phyloP scores from a whole-genome alignment of 345 rosid species.

The Eucalyptus polybractea region DNA sequence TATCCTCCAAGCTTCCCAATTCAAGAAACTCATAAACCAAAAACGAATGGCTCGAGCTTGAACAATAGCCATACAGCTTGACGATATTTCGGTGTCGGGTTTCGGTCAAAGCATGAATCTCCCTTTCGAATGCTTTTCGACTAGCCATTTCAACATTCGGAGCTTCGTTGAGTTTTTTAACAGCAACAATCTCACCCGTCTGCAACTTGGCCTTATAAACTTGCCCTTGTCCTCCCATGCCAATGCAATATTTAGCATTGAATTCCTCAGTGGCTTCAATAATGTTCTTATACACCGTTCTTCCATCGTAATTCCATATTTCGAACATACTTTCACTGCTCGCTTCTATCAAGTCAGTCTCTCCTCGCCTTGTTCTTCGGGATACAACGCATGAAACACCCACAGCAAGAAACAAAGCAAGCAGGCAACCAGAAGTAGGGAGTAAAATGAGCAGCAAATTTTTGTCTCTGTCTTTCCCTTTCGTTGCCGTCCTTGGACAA shows the following conservation, averaged over 20 bases:
- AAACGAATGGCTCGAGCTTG: too few relatives aligned
- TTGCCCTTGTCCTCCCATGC: slow-evolving; percentile 3
- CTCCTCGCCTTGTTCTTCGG: background rate
- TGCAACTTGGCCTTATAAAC: background rate
- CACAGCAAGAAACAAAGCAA: background rate
- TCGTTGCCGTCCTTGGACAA: background rate
- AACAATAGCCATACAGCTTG: too few relatives aligned
- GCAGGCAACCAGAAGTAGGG: background rate
- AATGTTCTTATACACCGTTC: slow-evolving; percentile 1
- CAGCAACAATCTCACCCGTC: too few relatives aligned
- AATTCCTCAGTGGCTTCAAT: slow-evolving; percentile 6
- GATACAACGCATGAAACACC: background rate
- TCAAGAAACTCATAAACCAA: too few relatives aligned
- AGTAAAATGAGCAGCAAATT: background rate
- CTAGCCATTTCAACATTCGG: too few relatives aligned
- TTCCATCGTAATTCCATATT: background rate
- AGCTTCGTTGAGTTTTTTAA: too few relatives aligned
- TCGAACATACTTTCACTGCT: background rate
- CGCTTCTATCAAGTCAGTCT: background rate
- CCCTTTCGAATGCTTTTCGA: too few relatives aligned
- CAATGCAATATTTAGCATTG: background rate
- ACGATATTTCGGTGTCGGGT: too few relatives aligned
- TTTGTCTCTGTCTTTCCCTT: background rate
- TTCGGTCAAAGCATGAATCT: too few relatives aligned
- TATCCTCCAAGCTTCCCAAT: too few relatives aligned